These are phyloP conservation scores for Apiospora arundinis DNA, from an alignment of 2,329 filamentous ascomycete genomes.

Conservation along the genomic window DNA sequence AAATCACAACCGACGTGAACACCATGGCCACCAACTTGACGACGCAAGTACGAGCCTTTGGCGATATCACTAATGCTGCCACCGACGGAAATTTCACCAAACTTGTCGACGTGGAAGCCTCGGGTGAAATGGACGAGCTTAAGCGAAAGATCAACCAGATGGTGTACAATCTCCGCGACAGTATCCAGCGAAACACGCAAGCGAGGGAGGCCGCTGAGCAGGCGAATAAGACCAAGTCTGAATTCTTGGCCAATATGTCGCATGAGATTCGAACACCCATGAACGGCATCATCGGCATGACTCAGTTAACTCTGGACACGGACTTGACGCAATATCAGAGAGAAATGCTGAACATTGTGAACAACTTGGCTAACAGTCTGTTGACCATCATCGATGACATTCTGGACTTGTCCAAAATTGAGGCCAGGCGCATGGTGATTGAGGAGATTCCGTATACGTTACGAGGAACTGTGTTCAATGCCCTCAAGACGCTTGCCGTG, in stretches of 20 bases:
- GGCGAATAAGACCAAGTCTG: conserved; percentile 97
- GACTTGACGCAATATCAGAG: conserved; percentile 93
- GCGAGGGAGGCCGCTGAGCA: conserved; percentile 95
- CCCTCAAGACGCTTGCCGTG: conserved; percentile 93
- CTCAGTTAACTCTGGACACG: conserved; percentile 92
- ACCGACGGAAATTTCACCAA: conserved; percentile 98
- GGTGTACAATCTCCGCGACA: conserved; percentile 94
- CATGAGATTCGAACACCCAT: conserved; percentile 98
- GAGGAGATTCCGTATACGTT: conserved; percentile 97
- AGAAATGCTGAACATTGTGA: conserved; percentile 98
- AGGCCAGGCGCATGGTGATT: conserved; percentile 97
- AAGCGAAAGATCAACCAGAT: conserved; percentile 99
- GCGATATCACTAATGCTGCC: conserved; percentile 96
- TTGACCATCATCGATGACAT: conserved; percentile 95
- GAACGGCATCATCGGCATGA: conserved; percentile 99
- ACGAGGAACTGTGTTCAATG: conserved; percentile 94
- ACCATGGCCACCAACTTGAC: conserved; percentile 85
- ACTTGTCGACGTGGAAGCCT: conserved; percentile 94
- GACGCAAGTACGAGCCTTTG: conserved; percentile 96
- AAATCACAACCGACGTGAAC: conserved; percentile 96
- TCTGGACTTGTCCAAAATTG: conserved; percentile 79
- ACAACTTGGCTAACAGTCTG: conserved; percentile 93
- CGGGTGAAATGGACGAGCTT: conserved; percentile 98
- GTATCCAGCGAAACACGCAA: conserved; percentile 94
- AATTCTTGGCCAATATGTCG: conserved; percentile 98